Conservation (phyloP, 441 rosid genomes). For the Metrosideros polymorpha region DNA sequence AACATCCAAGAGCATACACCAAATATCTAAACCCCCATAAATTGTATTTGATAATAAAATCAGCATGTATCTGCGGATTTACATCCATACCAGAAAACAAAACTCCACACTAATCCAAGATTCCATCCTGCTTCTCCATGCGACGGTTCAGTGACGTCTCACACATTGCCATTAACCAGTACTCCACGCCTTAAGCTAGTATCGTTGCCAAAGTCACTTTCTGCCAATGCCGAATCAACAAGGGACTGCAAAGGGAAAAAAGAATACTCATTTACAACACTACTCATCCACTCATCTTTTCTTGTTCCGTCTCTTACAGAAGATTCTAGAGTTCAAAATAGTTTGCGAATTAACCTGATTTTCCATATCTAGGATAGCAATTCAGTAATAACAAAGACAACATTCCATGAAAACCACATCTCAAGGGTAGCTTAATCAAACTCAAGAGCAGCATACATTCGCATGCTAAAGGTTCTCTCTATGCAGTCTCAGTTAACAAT, state of each 20-base stretch:
- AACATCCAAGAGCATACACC: background rate
- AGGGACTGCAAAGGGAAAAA: slow-evolving; percentile 31
- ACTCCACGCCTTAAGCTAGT: slow-evolving; percentile 19
- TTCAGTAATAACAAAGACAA: background rate
- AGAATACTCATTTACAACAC: background rate
- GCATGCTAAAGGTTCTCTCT: background rate
- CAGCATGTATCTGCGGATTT: background rate
- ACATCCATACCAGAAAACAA: background rate
- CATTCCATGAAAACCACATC: background rate
- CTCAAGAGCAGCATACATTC: background rate
- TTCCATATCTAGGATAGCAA: background rate
- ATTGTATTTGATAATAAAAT: background rate
- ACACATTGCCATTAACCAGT: slow-evolving; percentile 15
- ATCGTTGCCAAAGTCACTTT: slow-evolving; percentile 25
- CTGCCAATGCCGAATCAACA: slow-evolving; percentile 31
- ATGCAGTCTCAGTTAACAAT: background rate
- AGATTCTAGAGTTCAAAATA: background rate
- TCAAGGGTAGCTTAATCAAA: background rate
- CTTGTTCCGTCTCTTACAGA: background rate
- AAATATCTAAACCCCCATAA: background rate
- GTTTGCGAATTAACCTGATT: background rate
- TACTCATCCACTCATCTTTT: background rate
- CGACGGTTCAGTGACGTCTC: background rate
- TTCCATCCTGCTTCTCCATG: background rate
- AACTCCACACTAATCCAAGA: background rate